Percentiles rank a stretch among this genome's conserved stretches.
Conservation (phyloP, 2,329 filamentous ascomycete genomes). For the Cladosporium sp. region DNA sequence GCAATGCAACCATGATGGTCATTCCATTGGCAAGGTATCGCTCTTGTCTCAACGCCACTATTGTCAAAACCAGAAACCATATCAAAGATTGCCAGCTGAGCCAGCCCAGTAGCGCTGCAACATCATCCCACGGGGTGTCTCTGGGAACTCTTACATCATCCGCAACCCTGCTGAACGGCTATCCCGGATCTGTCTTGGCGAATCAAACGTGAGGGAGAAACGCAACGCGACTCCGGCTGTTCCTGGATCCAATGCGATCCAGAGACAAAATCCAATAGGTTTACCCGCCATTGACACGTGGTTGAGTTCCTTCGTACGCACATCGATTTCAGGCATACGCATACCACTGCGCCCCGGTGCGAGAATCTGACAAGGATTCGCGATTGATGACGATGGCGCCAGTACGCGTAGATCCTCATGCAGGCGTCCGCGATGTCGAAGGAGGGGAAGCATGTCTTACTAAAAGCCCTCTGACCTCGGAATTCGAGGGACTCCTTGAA, state of each 20-base stretch:
- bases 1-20: slow-evolving; percentile 4
- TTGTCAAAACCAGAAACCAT: not conserved
- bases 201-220: not conserved
- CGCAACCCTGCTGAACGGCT: not conserved
- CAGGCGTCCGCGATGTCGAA: slow-evolving; percentile 1
- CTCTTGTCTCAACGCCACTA: not conserved
- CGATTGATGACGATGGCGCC: slow-evolving; percentile 1
- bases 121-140: not conserved
- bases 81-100: not conserved
- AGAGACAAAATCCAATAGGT: not conserved
- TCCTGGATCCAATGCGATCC: not conserved
- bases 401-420: not conserved
- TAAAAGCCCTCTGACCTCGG: slow-evolving; percentile 2
- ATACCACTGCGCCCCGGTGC: not conserved
- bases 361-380: not conserved
- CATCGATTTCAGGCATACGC: not conserved
- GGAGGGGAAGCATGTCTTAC: slow-evolving; percentile 7
- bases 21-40: not conserved
- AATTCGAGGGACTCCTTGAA: slow-evolving; percentile 6
- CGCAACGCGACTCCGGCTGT: slow-evolving; percentile 9
- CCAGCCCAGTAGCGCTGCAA: not conserved
- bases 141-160: not conserved
- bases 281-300: not conserved
- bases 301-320: not conserved
- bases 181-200: slow-evolving; percentile 4